phyloP scores from a whole-genome alignment of 768 basidiomycete species.

The Leccinellum albellum region DNA sequence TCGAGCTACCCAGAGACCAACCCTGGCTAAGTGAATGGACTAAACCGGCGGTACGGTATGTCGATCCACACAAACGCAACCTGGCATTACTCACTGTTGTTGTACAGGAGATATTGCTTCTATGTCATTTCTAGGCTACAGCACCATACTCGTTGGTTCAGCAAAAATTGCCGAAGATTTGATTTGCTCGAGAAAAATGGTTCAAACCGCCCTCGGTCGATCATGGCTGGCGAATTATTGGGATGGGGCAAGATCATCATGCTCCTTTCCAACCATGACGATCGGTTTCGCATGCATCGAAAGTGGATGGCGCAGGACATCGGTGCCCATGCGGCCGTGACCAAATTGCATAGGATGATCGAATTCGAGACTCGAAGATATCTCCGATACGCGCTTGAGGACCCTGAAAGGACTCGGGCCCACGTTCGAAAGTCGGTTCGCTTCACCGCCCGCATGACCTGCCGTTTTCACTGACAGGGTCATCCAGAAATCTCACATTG shows the following conservation, averaged over 20 bases:
- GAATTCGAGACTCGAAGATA: slow-evolving; percentile 14
- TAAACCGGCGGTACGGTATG: slow-evolving; percentile 13
- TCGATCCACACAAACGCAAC: neutral
- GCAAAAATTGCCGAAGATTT: slow-evolving; percentile 39
- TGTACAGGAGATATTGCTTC: slow-evolving; percentile 15
- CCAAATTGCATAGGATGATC: slow-evolving; percentile 16
- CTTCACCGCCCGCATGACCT: no score
- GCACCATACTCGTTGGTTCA: slow-evolving; percentile 43
- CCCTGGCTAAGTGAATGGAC: slow-evolving; percentile 11
- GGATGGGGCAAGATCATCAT: slow-evolving; percentile 21
- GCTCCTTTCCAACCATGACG: slow-evolving; percentile 11
- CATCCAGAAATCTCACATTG: slow-evolving; percentile 11
- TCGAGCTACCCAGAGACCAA: slow-evolving; percentile 9
- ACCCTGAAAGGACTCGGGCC: neutral
- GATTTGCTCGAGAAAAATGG: slow-evolving; percentile 47
- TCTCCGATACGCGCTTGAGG: slow-evolving; percentile 6
- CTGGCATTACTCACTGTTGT: neutral
- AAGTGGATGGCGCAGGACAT: slow-evolving; percentile 18
- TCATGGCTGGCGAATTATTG: slow-evolving; percentile 17
- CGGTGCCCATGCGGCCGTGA: slow-evolving; percentile 3
- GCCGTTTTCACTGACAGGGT: neutral
- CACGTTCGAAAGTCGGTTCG: neutral
- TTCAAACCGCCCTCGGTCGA: slow-evolving; percentile 24
- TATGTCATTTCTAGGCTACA: slow-evolving; percentile 20
- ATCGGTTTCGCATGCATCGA: slow-evolving; percentile 16